phyloP scores from a whole-genome alignment of 805 yeast genomes.

The Saccharomycopsis capsularis region DNA sequence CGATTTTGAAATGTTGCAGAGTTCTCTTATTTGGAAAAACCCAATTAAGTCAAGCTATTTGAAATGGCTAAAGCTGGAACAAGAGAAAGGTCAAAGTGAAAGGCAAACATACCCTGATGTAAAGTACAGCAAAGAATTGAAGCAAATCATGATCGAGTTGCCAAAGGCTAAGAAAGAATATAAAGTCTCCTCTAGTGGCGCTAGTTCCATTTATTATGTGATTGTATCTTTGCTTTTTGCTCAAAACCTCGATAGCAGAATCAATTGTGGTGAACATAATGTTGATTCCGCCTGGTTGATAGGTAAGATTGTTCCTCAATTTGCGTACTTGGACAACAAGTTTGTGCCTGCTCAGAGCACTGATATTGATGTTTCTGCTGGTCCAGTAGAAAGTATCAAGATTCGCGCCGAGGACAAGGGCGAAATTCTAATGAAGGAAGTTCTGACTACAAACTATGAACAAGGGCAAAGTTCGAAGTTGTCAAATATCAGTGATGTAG shows the following conservation, averaged over 20 bases:
- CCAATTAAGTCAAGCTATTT: constrained; percentile 8
- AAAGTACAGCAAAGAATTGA: constrained; percentile 53
- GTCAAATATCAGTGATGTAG: constrained; percentile 12
- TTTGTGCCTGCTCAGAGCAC: constrained; percentile 24
- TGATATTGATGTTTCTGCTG: neutral
- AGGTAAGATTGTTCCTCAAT: constrained; percentile 78
- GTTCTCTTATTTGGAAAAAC: constrained; percentile 12
- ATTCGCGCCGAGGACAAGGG: too few species aligned
- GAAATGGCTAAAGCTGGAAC: neutral
- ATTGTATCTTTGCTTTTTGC: constrained; percentile 65
- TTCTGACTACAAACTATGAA: constrained; percentile 24
- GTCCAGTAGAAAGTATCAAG: neutral
- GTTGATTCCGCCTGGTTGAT: constrained; percentile 93
- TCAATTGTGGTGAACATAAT: constrained; percentile 57
- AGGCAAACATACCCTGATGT: constrained; percentile 30
- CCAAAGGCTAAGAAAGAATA: constrained; percentile 50
- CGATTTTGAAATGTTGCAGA: constrained; percentile 23
- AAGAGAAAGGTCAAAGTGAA: neutral
- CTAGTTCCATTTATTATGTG: constrained; percentile 53
- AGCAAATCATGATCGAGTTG: constrained; percentile 58
- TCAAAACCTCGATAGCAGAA: constrained; percentile 67
- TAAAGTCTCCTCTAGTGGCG: constrained; percentile 47
- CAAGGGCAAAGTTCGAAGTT: neutral
- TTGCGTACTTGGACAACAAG: constrained; percentile 62
- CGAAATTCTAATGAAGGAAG: constrained; percentile 22